Base-by-base conservation (phyloP, 306 rosid genomes). In the Trichosanthes truncata region DNA sequence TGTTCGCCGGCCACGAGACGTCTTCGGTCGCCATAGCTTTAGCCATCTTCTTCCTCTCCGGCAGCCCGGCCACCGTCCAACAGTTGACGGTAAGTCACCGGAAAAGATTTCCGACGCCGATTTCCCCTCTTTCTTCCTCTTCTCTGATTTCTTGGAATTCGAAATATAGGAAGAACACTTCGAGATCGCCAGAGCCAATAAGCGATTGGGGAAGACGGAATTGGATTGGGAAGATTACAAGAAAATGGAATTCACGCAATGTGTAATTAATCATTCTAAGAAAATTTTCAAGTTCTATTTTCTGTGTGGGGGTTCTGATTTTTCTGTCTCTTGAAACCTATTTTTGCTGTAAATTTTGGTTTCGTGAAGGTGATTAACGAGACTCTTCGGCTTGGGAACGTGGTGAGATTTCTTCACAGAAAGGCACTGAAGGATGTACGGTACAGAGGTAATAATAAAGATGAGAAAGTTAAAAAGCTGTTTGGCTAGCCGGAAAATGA, bases 1-100 rank as follows among this genome's bases (percentile, higher is more conserved):
- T 95, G 21, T 95, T 95, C 49, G 99, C 99, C 81, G 99, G 99
- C 41, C 99, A 95, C 82, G 99, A 95, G 84, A 96, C 99, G 53
- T 96, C 99, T 17, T 93, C 98, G 1, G 97, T 96, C 3, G 82
- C 99, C 74, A 96, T 96, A 80, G 89, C 99, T 83, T 60, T 96
- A 4, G 97, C 99, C 55, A 84, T 96, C 43, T 85, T 86, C 87
- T 93, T 96, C 83, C 85, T 96, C 79, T 91, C 92, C 3, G 82
- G 86, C 77, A 93, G 91, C 60, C 97, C 96, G 66, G 81, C 46
- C 59, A 94, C 99, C 25, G 74, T 93, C 48, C 89, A 84, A 45
- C 93, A 89, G 43, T 85, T 96, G 46, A 90, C 88, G 86, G 97
- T 95, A 80, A 87, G 88, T 79, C 7, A 63, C 7, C 21, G 2